Evolutionary conservation across 2,329 filamentous ascomycete genomes (phyloP).

Genomic region (Cadophora sp.): DNA sequence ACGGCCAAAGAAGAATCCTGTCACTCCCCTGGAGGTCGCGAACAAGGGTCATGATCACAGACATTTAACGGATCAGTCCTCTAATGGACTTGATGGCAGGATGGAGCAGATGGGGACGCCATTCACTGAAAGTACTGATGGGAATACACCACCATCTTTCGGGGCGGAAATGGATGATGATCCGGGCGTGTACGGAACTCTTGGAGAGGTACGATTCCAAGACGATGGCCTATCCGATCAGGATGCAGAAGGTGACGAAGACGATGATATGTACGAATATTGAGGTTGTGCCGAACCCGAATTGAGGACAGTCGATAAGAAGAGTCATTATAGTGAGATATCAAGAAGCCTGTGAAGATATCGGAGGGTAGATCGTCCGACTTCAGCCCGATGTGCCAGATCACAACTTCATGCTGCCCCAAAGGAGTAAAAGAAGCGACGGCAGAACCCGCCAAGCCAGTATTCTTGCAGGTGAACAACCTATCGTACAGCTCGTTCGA

Average conservation of each 20-base stretch:
- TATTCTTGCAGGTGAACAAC: background rate
- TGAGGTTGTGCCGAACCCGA: background rate
- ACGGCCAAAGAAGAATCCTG: background rate
- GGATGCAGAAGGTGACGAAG: background rate
- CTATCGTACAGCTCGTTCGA: background rate
- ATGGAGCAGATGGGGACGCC: background rate
- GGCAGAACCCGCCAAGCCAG: background rate
- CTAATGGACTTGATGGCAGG: background rate
- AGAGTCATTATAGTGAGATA: background rate
- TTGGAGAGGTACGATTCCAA: background rate
- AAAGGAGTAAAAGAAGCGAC: background rate
- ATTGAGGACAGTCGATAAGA: background rate
- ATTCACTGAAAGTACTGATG: background rate
- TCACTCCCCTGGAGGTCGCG: conserved; percentile 2
- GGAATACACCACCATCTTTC: background rate
- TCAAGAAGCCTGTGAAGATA: background rate
- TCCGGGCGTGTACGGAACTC: background rate
- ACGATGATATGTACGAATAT: background rate
- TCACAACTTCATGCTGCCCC: background rate
- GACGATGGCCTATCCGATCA: background rate
- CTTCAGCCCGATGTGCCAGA: background rate
- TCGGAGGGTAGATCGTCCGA: background rate
- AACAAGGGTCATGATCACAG: background rate
- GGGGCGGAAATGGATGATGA: background rate
- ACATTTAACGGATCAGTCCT: background rate